Evolutionary conservation across 164 flowering plant genomes (phyloP).

Genomic region (Annona squamosa): DNA sequence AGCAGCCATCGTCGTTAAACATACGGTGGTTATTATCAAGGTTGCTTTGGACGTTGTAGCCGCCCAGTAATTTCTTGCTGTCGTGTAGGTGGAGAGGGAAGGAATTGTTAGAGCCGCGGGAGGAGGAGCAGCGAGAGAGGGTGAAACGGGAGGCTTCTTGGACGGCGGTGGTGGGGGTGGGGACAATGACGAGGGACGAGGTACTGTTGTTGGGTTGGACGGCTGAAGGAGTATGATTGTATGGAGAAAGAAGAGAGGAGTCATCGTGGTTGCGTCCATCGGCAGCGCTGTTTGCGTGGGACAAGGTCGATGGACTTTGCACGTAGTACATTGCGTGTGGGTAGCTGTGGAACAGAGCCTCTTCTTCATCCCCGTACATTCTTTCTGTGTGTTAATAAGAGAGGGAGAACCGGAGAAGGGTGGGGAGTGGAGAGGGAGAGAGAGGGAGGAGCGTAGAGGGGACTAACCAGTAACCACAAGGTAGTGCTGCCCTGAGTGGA

Average conservation of each 20-base stretch:
- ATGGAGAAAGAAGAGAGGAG: slow-evolving; percentile 19
- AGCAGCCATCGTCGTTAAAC: slow-evolving; percentile 2
- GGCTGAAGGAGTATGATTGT: not conserved
- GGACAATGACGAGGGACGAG: not conserved
- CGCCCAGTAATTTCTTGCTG: slow-evolving; percentile 20
- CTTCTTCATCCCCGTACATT: slow-evolving; percentile 37
- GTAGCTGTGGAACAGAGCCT: slow-evolving; percentile 31
- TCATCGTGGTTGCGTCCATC: slow-evolving; percentile 14
- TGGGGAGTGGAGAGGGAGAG: slow-evolving; percentile 1
- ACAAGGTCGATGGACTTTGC: slow-evolving; percentile 70
- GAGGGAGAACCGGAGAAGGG: not conserved
- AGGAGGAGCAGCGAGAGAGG: slow-evolving; percentile 62
- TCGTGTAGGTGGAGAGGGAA: slow-evolving; percentile 20
- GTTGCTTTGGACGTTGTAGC: slow-evolving; percentile 19
- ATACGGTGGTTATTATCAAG: slow-evolving; percentile 10
- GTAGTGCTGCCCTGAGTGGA: no score
- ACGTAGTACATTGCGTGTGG: slow-evolving; percentile 53
- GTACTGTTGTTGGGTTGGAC: not conserved
- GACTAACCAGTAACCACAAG: no score
- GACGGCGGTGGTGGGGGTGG: not conserved
- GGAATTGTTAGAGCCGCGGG: slow-evolving; percentile 52
- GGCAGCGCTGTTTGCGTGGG: slow-evolving; percentile 37
- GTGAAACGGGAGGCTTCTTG: slow-evolving; percentile 20
- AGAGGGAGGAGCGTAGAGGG: not conserved
- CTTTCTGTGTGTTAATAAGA: slow-evolving; percentile 9